Evolutionary conservation across 202 grass and related monocot genomes (phyloP), one percentile per base, ranked within the genome.

Genomic region (Brachypodium distachyon): DNA sequence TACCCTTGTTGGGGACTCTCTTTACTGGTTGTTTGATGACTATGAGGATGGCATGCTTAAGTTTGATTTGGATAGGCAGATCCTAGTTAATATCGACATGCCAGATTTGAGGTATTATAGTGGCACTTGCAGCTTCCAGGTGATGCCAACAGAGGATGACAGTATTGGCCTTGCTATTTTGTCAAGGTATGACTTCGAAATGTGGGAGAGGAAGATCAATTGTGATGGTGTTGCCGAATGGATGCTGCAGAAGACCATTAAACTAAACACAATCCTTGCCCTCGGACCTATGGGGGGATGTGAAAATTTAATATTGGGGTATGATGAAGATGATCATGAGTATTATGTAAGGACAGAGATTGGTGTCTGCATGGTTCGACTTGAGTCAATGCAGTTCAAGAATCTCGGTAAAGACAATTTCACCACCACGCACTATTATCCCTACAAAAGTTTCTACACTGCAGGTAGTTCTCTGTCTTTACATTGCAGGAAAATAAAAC

Each of bases 381-480:
- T 67, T 23, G 61, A 67, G 17, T 67, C 61, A 1, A 78, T 68
- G 76, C 27, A 67, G 76, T 78, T 23, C 37, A 68, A 4, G 63
- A 78, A 78, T 27, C 76, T 78, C 16, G 76, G 76, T 1, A 56
- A 43, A 68, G 40, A 52, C 6, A 26, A 56, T 56, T 78, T 78
- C 23, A 32, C 12, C 17, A 78, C 0, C 11, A 78, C 23, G 27
- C 7, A 17, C 37, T 79, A 79, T 67, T 37, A 43, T 68, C 76
- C 76, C 25, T 78, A 78, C 61, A 67, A 18, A 79, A 79, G 76
- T 43, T 79, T 79, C 37, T 79, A 79, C 43, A 43, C 61, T 31
- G 53, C 52, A 79, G 76, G 76, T 68, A 56, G 7, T 56, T 56
- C 49, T 8, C 9, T n/a, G 3, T 68, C 51, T 44, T 27, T 19